Evolutionary conservation across 208 protist species (phyloP), one percentile per base, ranked within the genome.

Genomic region (Leishmania tarentolae): DNA sequence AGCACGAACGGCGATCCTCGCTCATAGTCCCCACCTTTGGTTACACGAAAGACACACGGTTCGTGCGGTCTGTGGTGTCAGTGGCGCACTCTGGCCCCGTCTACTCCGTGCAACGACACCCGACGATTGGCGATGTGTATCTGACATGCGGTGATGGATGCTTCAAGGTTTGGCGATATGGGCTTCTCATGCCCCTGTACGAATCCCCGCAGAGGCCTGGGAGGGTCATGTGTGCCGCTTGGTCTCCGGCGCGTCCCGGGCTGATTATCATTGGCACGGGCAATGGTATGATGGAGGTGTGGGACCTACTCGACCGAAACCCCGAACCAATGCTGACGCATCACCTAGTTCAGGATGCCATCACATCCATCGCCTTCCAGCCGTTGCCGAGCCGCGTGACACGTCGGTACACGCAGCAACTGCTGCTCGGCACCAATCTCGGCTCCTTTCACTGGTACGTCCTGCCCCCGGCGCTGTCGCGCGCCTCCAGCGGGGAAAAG

Each of bases 231-330:
- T 96, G 93, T 75, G 96, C 94, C 19, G 86, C 88, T 37, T 98
- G 96, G 95, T 94, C 93, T 11, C 94, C 96, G 1, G 93, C 88
- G 21, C 91, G 96, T 13, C 86, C 93, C 2, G 91, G 88, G 35
- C 83, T 98, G 1, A 79, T 98, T 42, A 80, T 98, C 40, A 87
- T 97, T 21, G 96, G 95, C 52, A 96, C 90, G 31, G 72, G 80
- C 28, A 90, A 98, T 80, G 96, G 96, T 74, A 93, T 93, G 83
- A 81, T 98, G 46, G 87, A 93, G 70, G 92, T 97, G 31, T 98
- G 94, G 93, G 96, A 98, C 82, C 79, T 98, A 73, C 90, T 98
- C 17, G 96, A 98, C 83, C 92, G 95, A 82, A 97, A 94, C 82
- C 88, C 89, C 59, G 94, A 98, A 69, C 92, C 92, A 42, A 79